A percentile compares a stretch with the other conserved stretches of the same genome.
phyloP scores from a whole-genome alignment of 495 filamentous ascomycete species.

The Entonaema liquescens region DNA sequence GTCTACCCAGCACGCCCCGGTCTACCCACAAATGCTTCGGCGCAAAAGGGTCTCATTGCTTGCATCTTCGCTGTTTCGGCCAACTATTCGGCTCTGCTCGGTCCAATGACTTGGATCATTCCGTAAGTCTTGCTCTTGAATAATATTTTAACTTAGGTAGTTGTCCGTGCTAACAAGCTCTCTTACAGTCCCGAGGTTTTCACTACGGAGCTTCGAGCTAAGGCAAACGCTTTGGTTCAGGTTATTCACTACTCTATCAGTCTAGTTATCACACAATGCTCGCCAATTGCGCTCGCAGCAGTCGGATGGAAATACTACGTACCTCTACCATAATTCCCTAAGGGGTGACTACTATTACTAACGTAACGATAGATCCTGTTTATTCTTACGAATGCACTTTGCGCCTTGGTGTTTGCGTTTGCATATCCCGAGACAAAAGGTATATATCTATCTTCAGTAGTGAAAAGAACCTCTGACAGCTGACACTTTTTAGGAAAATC shows the following conservation, averaged over 20 bases:
- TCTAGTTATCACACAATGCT: conserved; percentile 63
- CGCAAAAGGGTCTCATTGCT: conserved; percentile 62
- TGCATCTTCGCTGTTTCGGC: conserved; percentile 67
- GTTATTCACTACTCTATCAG: conserved; percentile 65
- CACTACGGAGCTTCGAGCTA: conserved; percentile 62
- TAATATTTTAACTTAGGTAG: background rate
- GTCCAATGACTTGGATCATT: conserved; percentile 65
- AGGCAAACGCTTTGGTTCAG: conserved; percentile 61
- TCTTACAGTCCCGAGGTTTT: conserved; percentile 60
- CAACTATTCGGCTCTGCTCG: conserved; percentile 63
- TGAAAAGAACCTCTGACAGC: background rate
- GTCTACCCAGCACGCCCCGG: conserved; percentile 53
- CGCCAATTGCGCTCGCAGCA: conserved; percentile 60
- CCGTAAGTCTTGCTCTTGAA: conserved; percentile 32
- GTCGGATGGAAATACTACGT: conserved; percentile 61
- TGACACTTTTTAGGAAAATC: conserved; percentile 47
- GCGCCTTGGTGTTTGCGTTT: conserved; percentile 54
- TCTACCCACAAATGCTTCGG: conserved; percentile 46
- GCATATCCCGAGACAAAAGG: conserved; percentile 64
- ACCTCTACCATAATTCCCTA: background rate
- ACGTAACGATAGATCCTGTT: conserved; percentile 54
- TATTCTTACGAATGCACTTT: conserved; percentile 60
- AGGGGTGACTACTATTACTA: background rate
- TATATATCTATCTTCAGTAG: conserved; percentile 2
- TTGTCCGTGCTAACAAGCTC: background rate